phyloP scores from a whole-genome alignment of 1,139 yeast genomes.

The Hansenula lynferdii region DNA sequence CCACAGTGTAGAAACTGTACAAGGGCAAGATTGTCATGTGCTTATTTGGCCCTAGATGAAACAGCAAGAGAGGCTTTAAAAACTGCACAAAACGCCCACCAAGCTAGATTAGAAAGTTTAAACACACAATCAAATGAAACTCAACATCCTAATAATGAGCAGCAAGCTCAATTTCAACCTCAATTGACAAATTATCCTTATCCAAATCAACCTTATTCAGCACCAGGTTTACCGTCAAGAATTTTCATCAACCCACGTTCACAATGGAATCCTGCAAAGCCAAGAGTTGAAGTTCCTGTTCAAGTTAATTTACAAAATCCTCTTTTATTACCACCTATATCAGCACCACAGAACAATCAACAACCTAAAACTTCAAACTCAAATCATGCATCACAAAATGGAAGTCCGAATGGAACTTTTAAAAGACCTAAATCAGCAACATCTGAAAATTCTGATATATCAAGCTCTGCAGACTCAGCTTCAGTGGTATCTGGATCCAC shows the following conservation, averaged over 20 bases:
- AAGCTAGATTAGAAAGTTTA: slow-evolving; percentile 17
- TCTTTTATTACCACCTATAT: background rate
- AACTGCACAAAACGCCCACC: slow-evolving; percentile 39
- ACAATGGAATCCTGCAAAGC: background rate
- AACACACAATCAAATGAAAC: slow-evolving; percentile 13
- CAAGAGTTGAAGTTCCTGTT: background rate
- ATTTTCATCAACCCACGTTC: background rate
- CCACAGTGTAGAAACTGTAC: slow-evolving; percentile 59
- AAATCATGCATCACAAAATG: background rate
- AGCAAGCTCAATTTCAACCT: background rate
- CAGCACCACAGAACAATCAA: background rate
- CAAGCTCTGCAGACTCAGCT: background rate
- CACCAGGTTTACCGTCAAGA: slow-evolving; percentile 2
- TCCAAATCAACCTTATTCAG: slow-evolving; percentile 1
- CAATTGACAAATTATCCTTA: background rate
- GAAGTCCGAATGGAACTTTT: background rate
- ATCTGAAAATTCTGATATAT: slow-evolving; percentile 1
- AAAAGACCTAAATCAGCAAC: slow-evolving; percentile 2
- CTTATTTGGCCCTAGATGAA: slow-evolving; percentile 46
- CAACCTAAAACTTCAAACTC: background rate
- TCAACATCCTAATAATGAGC: slow-evolving; percentile 10
- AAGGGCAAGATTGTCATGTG: slow-evolving; percentile 54
- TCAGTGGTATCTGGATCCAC: slow-evolving; percentile 2
- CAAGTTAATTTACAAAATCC: background rate
- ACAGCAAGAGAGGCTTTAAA: slow-evolving; percentile 46